A percentile compares a stretch with the other conserved stretches of the same genome.
phyloP scores from a whole-genome alignment of 164 flowering plant species.

The Vitis amurensis region DNA sequence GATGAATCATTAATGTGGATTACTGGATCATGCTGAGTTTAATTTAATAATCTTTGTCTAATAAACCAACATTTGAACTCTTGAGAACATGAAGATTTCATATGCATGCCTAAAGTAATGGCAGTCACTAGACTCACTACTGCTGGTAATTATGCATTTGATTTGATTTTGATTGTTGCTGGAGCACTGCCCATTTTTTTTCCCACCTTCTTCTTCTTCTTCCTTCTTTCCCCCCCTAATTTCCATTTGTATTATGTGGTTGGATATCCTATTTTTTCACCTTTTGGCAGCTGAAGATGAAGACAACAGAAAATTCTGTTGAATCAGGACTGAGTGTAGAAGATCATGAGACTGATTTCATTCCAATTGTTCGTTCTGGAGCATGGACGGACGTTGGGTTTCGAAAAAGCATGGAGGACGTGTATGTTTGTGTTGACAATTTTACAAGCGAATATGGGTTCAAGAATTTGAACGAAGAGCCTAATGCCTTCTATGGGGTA shows the following conservation, averaged over 20 bases:
- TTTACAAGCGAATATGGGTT: conserved; percentile 51
- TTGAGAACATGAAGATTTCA: too few species aligned
- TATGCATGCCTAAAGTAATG: too few species aligned
- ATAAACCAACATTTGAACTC: too few species aligned
- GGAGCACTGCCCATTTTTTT: too few species aligned
- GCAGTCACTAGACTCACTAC: too few species aligned
- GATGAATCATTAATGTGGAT: too few species aligned
- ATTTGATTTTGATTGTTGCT: background rate
- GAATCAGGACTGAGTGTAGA: conserved; percentile 34
- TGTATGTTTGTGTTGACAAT: conserved; percentile 68
- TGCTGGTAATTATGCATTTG: background rate
- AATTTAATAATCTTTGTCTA: too few species aligned
- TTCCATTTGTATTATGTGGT: background rate
- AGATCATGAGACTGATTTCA: conserved; percentile 41
- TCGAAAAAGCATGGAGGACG: conserved; percentile 86
- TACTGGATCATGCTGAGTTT: too few species aligned
- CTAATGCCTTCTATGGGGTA: conserved; percentile 95
- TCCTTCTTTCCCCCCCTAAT: background rate
- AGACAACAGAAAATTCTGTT: conserved; percentile 31
- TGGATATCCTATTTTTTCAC: too few species aligned
- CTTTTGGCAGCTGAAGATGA: conserved; percentile 43
- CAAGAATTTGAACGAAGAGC: conserved; percentile 39
- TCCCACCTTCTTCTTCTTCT: background rate
- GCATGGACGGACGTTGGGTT: conserved; percentile 87
- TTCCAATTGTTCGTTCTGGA: conserved; percentile 88